phyloP scores from a whole-genome alignment of 305 asterid genomes.

The Solanum chacoense region DNA sequence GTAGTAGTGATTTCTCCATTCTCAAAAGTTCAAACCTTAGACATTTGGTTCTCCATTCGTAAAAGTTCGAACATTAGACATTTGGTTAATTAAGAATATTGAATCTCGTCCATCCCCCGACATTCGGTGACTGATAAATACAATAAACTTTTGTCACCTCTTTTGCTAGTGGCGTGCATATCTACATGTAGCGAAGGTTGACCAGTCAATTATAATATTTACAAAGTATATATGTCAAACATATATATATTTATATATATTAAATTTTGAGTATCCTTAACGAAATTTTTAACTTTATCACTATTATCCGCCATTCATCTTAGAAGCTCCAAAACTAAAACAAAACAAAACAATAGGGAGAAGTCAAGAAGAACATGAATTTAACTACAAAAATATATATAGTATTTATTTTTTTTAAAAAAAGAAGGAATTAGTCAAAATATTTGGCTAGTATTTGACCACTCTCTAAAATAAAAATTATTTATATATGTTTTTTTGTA shows the following conservation, averaged over 20 bases:
- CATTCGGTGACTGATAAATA: accelerated
- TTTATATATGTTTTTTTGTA: neutral
- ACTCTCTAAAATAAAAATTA: neutral
- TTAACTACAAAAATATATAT: neutral
- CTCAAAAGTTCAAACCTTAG: neutral
- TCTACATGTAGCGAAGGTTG: too few species aligned
- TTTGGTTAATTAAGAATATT: too few species aligned
- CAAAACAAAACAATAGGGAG: neutral
- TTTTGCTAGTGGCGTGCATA: accelerated
- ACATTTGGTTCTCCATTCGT: neutral
- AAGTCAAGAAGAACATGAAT: neutral
- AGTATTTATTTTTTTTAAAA: accelerated
- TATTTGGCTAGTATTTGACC: neutral
- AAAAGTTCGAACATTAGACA: neutral
- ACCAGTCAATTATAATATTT: too few species aligned
- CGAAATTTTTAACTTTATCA: neutral
- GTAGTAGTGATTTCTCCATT: neutral
- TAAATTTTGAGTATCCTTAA: too few species aligned
- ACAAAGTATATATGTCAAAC: neutral
- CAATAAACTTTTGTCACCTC: neutral
- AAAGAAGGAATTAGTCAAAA: neutral
- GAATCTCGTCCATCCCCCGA: neutral
- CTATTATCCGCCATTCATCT: accelerated
- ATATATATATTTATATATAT: too few species aligned
- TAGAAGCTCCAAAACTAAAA: neutral